Evolutionary conservation across 441 rosid species (phyloP), one percentile per base, ranked within the genome.

Genomic region (Populus hybrid): DNA sequence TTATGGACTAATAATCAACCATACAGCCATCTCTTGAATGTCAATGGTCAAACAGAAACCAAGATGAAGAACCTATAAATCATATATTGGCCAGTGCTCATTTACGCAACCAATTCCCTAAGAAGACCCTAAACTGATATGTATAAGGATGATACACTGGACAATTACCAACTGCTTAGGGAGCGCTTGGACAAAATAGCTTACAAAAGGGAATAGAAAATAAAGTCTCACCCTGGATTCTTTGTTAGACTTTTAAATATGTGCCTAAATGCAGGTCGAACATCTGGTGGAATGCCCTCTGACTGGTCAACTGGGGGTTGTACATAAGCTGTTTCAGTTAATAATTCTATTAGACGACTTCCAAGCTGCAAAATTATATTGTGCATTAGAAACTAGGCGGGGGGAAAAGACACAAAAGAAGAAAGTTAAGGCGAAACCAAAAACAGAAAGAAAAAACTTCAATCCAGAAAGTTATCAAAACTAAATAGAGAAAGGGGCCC

Each of bases 201-300:
- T 19, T 63, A n/a, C 26, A 30, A 69, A 72, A 42, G 61, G 26
- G 38, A 69, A 36, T 64, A 12, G 19, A 50, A 75, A 57, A 75
- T 53, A 69, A 70, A 70, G 57, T 50, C 88, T 86, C 78, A 94
- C 98, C 95, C 84, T 69, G 89, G 90, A 80, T 82, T 76, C 82
- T 83, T 88, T 78, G 79, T 80, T 59, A 90, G 82, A 59, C 82
- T 83, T 86, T 85, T 92, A 78, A 88, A 85, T 79, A 66, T 88
- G 80, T 94, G 98, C 63, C 85, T 87, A 82, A 94, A 92, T 50
- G 98, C 98, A 78, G 98, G 98, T 70, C 97, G 97, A 78, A 94
- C 85, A 80, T 90, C 95, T 6, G 93, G 98, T 57, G 94, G 89
- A 77, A 82, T 65, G 75, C 89, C 93, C 9, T 83, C 91, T 77